phyloP scores from a whole-genome alignment of 306 rosid species.

The Carpinus fangiana region DNA sequence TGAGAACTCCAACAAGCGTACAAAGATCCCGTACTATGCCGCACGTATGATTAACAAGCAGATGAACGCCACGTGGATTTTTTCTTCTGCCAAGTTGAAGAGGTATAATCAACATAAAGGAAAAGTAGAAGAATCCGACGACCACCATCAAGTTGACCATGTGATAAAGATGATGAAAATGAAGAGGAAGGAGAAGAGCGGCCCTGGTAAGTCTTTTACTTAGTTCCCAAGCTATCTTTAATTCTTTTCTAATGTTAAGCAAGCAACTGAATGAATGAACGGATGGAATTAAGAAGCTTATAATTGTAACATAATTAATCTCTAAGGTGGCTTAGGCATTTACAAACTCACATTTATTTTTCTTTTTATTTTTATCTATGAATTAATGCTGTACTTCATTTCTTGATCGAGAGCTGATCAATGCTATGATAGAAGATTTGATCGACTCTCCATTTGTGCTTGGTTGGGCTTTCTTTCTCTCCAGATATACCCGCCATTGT shows the following conservation, averaged over 20 bases:
- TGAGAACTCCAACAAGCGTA: constrained; percentile 21
- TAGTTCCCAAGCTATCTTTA: not conserved
- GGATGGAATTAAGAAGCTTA: too few relatives aligned
- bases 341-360: too few relatives aligned
- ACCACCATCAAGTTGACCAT: constrained; percentile 19
- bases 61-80: constrained; percentile 53
- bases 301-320: too few relatives aligned
- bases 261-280: too few relatives aligned
- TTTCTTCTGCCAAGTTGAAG: constrained; percentile 37
- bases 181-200: not conserved
- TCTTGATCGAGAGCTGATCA: not conserved
- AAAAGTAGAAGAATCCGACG: constrained; percentile 7
- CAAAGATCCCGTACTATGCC: constrained; percentile 47
- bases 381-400: not conserved
- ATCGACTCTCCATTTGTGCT: not conserved
- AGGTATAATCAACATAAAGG: constrained; percentile 9
- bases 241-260: too few relatives aligned
- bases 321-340: too few relatives aligned
- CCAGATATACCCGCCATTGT: constrained; percentile 23
- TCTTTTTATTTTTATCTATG: too few relatives aligned
- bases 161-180: constrained; percentile 21
- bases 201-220: not conserved
- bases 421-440: not conserved
- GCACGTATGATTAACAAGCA: constrained; percentile 59
- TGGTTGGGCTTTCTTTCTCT: not conserved